Base-by-base conservation (phyloP, 148 eudicot species). In the Rhododendron mucronatum region DNA sequence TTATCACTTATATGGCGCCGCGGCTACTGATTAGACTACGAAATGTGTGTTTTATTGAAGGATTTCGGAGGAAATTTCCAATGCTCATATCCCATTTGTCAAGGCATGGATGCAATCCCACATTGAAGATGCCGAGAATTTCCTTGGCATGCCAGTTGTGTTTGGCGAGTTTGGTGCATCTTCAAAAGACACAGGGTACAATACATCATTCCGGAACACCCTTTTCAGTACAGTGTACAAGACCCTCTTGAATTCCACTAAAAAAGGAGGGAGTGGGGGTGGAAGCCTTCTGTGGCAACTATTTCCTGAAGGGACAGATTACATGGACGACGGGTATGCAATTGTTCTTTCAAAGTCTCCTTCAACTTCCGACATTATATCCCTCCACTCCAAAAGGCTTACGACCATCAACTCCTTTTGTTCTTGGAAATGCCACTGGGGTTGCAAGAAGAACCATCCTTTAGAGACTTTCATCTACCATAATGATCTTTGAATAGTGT, bases 221-320 rank as follows among this genome's bases (percentile, higher is more conserved):
- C 86, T 90, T 80, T 89, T 90, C 79, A 88, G 84, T 26, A 81
- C 88, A 3, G 98, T 93, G 87, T 94, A 90, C 86, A 86, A 86
- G 50, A 86, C 78, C 74, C 44, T 94, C 51, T 81, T 93, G 33
- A 84, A 92, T 65, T 96, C 98, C 3, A 93, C 94, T 9, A 93
- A 85, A 84, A 93, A 88, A 83, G 98, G 98, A 23, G 97, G 98
- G 4, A 88, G 94, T 85, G 96, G 95, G 23, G 95, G 91, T 47
- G 98, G 98, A 69, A 87, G 93, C 88, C 93, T 94, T 71, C 13
- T 96, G 78, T 96, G 98, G 98, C 98, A 94, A 89, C 88, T 96
- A 18, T 93, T 92, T 81, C 97, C 98, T 33, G 93, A 93, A 30
- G 94, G 92, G 41, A 92, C 94, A 16, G 97, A 93, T 28, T 90